A percentile compares a stretch with the other conserved stretches of the same genome.
These are phyloP conservation scores for Ilex paraguariensis DNA, from an alignment of 305 asterid genomes.

Conservation along the genomic window DNA sequence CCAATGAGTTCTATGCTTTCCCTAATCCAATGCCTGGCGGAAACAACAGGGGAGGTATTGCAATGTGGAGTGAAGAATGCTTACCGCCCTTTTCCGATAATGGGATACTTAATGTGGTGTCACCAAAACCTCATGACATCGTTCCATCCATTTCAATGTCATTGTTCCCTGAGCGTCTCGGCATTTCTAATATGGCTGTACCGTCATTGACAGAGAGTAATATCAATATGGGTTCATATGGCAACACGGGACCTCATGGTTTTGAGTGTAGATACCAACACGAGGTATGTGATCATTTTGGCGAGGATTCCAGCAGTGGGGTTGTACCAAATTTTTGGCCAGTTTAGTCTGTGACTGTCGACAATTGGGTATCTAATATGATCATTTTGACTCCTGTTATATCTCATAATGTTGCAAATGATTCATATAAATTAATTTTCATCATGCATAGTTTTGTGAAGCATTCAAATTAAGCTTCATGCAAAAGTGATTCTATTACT, in stretches of 20 bases:
- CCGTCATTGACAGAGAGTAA: conserved; percentile 24
- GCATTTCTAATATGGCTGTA: conserved; percentile 24
- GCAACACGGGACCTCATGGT: conserved; percentile 15
- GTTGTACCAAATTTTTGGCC: conserved; percentile 29
- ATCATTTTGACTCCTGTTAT: not conserved
- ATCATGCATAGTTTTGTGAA: no score
- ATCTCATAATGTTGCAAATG: no score
- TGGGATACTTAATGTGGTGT: conserved; percentile 16
- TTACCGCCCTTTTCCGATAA: conserved; percentile 10
- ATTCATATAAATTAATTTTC: no score
- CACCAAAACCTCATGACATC: conserved; percentile 6
- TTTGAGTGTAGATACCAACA: conserved; percentile 12
- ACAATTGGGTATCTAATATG: conserved; percentile 38
- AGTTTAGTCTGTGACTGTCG: conserved; percentile 15
- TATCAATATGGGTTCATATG: conserved; percentile 16
- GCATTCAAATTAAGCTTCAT: no score
- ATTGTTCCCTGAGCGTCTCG: not conserved
- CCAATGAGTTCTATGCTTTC: conserved; percentile 20
- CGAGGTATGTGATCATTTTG: conserved; percentile 21
- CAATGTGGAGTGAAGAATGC: conserved; percentile 9
- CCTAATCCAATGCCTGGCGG: not conserved
- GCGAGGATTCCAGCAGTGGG: conserved; percentile 26
- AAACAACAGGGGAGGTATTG: not conserved
- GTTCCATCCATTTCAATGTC: no score
- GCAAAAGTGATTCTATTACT: no score